These are phyloP conservation scores for Aspergillus brunneoviolaceus DNA, from an alignment of 2,329 filamentous ascomycete species.

Conservation along the genomic window DNA sequence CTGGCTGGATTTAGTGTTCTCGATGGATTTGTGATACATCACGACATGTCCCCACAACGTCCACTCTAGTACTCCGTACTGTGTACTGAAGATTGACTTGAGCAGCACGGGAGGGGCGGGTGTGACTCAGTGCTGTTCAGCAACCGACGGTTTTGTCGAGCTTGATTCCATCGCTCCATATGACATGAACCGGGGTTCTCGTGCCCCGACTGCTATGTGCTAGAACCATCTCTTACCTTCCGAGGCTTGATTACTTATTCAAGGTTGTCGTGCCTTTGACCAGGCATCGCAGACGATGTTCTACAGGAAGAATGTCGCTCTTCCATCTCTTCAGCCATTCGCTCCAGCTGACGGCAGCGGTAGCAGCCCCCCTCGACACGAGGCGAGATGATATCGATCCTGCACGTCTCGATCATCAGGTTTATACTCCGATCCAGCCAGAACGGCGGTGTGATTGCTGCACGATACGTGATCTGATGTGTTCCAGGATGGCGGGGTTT, in stretches of 20 bases:
- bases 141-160: background rate
- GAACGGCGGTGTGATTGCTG: slow-evolving; percentile 9
- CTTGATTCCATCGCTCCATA: background rate
- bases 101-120: background rate
- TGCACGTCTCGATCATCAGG: no score
- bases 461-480: background rate
- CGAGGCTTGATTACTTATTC: background rate
- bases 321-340: no score
- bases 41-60: background rate
- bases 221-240: background rate
- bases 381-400: no score
- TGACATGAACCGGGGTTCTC: background rate
- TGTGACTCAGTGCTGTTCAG: background rate
- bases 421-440: background rate
- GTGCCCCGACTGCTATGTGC: background rate
- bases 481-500: background rate
- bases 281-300: no score
- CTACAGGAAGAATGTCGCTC: no score
- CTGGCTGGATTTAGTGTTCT: background rate
- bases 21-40: background rate
- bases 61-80: background rate
- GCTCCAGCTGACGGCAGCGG: no score
- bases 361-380: no score
- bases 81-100: background rate
- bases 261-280: background rate